A percentile compares a stretch with the other conserved stretches of the same genome.
phyloP scores from a whole-genome alignment of 768 basidiomycete genomes.

The Naematelia encephala region DNA sequence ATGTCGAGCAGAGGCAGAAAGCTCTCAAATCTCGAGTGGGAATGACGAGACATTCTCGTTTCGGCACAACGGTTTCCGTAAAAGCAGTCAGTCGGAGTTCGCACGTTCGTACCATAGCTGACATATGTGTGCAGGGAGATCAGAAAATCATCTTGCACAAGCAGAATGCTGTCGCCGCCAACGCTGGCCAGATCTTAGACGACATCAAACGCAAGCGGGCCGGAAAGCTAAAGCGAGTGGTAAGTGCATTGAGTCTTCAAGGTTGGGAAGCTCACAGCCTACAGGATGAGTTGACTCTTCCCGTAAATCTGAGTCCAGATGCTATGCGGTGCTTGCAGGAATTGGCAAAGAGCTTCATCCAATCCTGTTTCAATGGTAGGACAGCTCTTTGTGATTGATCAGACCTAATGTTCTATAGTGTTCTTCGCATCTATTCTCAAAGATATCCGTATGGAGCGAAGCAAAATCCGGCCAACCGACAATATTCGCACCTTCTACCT shows the following conservation, averaged over 20 bases:
- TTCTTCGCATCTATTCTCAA: constrained; percentile 80
- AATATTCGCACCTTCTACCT: constrained; percentile 82
- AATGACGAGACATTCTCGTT: constrained; percentile 84
- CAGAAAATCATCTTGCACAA: constrained; percentile 67
- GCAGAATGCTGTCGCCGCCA: constrained; percentile 69
- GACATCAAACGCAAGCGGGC: constrained; percentile 42
- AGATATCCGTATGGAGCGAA: constrained; percentile 87
- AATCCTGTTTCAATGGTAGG: constrained; percentile 85
- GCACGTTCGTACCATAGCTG: background rate
- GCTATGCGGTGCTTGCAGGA: constrained; percentile 58
- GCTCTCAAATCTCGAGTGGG: constrained; percentile 59
- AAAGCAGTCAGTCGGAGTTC: constrained; percentile 53
- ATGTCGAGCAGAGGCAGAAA: constrained; percentile 67
- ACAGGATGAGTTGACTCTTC: constrained; percentile 38
- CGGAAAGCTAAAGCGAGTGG: constrained; percentile 25
- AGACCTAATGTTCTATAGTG: constrained; percentile 55
- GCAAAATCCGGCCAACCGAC: constrained; percentile 92
- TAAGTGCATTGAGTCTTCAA: constrained; percentile 13
- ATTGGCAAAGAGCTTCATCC: constrained; percentile 69
- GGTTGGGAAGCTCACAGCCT: constrained; percentile 2
- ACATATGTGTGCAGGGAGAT: constrained; percentile 43
- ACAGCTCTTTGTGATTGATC: constrained; percentile 13
- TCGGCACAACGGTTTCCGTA: constrained; percentile 90
- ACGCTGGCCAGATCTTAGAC: constrained; percentile 44
- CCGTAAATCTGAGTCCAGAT: constrained; percentile 43